Evolutionary conservation across 257 asterid species (phyloP).

Genomic region (Rhazya stricta): DNA sequence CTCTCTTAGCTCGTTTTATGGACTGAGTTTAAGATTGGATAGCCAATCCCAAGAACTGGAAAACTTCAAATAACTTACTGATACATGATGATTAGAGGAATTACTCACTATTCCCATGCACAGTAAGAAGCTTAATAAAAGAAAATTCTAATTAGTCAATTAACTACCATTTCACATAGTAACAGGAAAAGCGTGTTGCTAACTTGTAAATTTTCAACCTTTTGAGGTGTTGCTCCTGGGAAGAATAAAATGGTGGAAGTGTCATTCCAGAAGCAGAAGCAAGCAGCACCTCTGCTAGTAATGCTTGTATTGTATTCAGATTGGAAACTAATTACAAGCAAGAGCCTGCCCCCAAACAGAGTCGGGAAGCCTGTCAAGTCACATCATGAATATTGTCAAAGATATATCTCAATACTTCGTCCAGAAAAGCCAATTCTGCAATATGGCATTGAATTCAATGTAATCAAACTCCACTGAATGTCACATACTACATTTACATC

Average conservation of each 20-base stretch:
- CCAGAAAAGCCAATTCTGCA: not conserved
- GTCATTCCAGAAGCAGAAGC: constrained; percentile 10
- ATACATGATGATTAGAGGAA: not conserved
- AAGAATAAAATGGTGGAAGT: constrained; percentile 1
- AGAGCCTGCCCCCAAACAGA: constrained; percentile 6
- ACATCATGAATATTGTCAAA: constrained; percentile 15
- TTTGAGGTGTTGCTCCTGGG: constrained; percentile 1
- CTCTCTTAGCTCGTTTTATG: not conserved
- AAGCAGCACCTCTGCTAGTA: not conserved
- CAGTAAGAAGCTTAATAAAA: not conserved
- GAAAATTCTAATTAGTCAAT: not conserved
- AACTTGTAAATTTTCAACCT: constrained; percentile 6
- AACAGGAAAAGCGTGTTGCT: not conserved
- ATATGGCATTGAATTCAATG: not conserved
- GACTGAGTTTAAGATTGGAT: not conserved
- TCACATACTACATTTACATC: constrained; percentile 12
- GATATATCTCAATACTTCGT: not conserved
- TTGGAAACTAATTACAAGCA: not conserved
- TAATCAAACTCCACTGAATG: not conserved
- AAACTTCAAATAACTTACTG: not conserved
- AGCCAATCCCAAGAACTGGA: not conserved
- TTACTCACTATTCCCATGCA: not conserved
- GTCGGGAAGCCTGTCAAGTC: constrained; percentile 13
- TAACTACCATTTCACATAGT: not conserved
- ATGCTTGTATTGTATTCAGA: constrained; percentile 2